Percentiles rank a stretch among this genome's conserved stretches.
phyloP scores from a whole-genome alignment of 768 basidiomycete genomes.

The Boletus edulis region DNA sequence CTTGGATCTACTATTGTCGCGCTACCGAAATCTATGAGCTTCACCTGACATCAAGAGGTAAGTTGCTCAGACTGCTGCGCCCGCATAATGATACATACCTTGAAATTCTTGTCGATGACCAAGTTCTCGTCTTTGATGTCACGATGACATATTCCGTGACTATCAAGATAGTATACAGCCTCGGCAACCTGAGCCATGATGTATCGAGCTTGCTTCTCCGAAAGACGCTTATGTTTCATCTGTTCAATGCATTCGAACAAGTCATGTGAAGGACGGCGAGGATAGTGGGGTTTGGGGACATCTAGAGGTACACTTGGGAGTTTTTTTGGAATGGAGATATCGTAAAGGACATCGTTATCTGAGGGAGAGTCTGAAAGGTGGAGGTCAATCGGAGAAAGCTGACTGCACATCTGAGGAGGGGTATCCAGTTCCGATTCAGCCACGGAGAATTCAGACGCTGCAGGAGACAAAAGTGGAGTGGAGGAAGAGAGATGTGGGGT shows the following conservation, averaged over 20 bases:
- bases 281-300: conserved; percentile 42
- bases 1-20: conserved; percentile 71
- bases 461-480: conserved; percentile 58
- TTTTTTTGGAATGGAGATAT: conserved; percentile 12
- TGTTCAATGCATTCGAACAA: conserved; percentile 96
- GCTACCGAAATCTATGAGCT: conserved; percentile 95
- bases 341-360: conserved; percentile 5
- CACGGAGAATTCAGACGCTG: conserved; percentile 47
- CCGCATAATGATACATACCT: conserved; percentile 38
- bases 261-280: conserved; percentile 82
- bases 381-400: conserved; percentile 22
- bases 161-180: conserved; percentile 76
- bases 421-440: conserved; percentile 42
- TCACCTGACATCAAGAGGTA: conserved; percentile 53
- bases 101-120: conserved; percentile 71
- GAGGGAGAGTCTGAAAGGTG: conserved; percentile 13
- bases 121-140: conserved; percentile 98
- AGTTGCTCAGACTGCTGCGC: conserved; percentile 3
- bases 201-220: conserved; percentile 74
- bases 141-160: conserved; percentile 85
- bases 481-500: conserved; percentile 31
- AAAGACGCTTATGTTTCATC: conserved; percentile 72
- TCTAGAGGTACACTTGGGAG: conserved; percentile 5
- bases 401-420: conserved; percentile 36
- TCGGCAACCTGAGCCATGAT: conserved; percentile 89